phyloP scores from a whole-genome alignment of 106 monocot species.

The Narthecium ossifragum region DNA sequence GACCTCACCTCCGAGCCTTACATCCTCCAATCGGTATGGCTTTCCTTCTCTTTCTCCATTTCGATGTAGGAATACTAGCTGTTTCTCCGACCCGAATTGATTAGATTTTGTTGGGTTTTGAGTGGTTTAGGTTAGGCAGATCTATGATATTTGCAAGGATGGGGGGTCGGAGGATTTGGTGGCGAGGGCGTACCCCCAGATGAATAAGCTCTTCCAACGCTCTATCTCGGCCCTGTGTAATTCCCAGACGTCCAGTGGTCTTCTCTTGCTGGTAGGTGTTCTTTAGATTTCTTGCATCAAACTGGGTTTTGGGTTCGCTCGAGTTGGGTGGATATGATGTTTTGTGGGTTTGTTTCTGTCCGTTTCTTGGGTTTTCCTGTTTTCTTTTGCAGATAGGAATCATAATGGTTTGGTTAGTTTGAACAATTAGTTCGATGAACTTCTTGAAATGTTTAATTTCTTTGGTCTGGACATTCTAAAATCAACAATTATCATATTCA shows the following conservation, averaged over 20 bases:
- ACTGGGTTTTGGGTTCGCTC: no score
- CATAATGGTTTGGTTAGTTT: no score
- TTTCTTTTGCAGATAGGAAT: no score
- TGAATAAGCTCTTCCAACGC: slow-evolving; percentile 92
- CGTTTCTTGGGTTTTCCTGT: no score
- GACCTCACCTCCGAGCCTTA: slow-evolving; percentile 81
- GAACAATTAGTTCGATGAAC: no score
- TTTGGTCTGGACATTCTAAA: no score
- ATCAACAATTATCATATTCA: no score
- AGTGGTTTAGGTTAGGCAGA: slow-evolving; percentile 46
- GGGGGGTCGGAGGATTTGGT: slow-evolving; percentile 68
- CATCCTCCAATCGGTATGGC: slow-evolving; percentile 65
- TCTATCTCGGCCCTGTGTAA: slow-evolving; percentile 43
- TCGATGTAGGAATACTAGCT: background rate
- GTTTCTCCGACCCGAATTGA: no score
- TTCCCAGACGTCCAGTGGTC: slow-evolving; percentile 58
- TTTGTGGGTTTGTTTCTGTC: no score
- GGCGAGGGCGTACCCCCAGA: slow-evolving; percentile 62
- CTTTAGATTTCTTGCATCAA: no score
- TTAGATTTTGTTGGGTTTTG: slow-evolving; percentile 1
- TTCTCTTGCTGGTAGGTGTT: slow-evolving; percentile 55
- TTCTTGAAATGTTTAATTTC: no score
- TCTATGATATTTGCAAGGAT: slow-evolving; percentile 76
- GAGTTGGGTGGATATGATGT: no score
- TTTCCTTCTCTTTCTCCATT: background rate